Evolutionary conservation across 169 alveolate species (phyloP).

Genomic region (Plasmodium malariae): DNA sequence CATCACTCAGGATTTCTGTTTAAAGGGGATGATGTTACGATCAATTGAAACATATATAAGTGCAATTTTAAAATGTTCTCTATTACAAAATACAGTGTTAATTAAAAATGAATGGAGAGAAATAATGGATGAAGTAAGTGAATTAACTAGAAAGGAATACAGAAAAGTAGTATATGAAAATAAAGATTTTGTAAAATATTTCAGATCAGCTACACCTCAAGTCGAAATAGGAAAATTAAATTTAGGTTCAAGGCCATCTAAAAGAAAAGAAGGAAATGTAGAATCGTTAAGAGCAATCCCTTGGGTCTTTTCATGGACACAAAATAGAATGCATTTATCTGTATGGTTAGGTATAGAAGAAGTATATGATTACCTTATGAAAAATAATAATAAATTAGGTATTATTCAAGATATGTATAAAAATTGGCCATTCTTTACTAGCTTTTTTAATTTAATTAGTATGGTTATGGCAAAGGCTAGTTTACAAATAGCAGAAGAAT

Average conservation of each 20-base stretch:
- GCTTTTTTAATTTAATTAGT: constrained; percentile 87
- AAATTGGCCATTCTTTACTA: constrained; percentile 88
- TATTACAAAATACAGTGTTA: constrained; percentile 70
- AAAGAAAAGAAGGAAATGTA: constrained; percentile 87
- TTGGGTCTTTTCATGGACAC: constrained; percentile 93
- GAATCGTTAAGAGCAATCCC: constrained; percentile 91
- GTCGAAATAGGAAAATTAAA: constrained; percentile 87
- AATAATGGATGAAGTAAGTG: constrained; percentile 85
- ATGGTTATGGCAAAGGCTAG: constrained; percentile 87
- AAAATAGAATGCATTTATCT: constrained; percentile 87
- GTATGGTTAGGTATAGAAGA: constrained; percentile 89
- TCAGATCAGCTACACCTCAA: constrained; percentile 88
- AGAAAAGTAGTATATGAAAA: constrained; percentile 81
- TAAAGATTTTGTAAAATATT: constrained; percentile 85
- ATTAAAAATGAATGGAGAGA: constrained; percentile 83
- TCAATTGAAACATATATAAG: constrained; percentile 88
- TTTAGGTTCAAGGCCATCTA: constrained; percentile 89
- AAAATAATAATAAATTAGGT: constrained; percentile 48
- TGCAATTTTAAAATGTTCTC: constrained; percentile 82
- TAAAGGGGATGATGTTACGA: constrained; percentile 81
- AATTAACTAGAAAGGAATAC: constrained; percentile 83
- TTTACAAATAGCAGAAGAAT: constrained; percentile 80
- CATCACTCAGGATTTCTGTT: constrained; percentile 83
- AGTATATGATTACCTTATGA: constrained; percentile 75
- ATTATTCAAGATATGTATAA: constrained; percentile 83